Conservation (phyloP, 163 green algal genomes). For the Chloroidium sp. region DNA sequence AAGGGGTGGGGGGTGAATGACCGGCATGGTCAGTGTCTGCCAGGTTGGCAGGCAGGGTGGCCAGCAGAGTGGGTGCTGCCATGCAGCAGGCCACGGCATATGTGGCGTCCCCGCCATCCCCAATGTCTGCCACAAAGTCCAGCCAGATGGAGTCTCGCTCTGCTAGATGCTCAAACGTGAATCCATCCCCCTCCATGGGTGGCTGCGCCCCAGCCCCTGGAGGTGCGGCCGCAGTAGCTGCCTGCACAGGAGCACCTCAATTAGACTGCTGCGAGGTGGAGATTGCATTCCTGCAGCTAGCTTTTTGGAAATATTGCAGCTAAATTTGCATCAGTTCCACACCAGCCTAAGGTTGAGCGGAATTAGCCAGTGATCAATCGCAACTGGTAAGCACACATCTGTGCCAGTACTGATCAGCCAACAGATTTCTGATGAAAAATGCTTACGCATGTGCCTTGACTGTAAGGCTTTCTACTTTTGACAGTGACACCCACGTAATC, state of each 20-base stretch:
- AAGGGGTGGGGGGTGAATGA: not conserved
- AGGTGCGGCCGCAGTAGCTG: conserved; percentile 38
- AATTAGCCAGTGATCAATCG: too few relatives aligned
- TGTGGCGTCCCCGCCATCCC: conserved; percentile 76
- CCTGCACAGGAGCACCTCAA: conserved; percentile 22
- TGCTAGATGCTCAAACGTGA: conserved; percentile 74
- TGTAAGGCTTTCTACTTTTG: too few relatives aligned
- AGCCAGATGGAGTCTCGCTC: conserved; percentile 56
- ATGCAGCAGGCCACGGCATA: conserved; percentile 71
- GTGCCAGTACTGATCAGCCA: too few relatives aligned
- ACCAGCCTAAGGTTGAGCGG: too few relatives aligned
- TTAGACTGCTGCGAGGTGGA: not conserved
- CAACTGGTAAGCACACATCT: too few relatives aligned
- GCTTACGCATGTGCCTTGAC: too few relatives aligned
- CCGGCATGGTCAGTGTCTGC: not conserved
- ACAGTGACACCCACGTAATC: too few relatives aligned
- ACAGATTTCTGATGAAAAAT: too few relatives aligned
- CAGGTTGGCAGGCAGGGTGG: conserved; percentile 16
- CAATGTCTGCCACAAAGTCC: conserved; percentile 80
- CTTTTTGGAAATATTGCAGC: not conserved
- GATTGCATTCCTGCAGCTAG: not conserved
- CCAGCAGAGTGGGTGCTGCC: conserved; percentile 50
- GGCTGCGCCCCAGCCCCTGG: conserved; percentile 9
- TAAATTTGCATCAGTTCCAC: too few relatives aligned
- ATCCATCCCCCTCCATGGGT: conserved; percentile 67